These are phyloP conservation scores for Desmodesmus armatus DNA, from an alignment of 139 green algal species.

Conservation along the genomic window DNA sequence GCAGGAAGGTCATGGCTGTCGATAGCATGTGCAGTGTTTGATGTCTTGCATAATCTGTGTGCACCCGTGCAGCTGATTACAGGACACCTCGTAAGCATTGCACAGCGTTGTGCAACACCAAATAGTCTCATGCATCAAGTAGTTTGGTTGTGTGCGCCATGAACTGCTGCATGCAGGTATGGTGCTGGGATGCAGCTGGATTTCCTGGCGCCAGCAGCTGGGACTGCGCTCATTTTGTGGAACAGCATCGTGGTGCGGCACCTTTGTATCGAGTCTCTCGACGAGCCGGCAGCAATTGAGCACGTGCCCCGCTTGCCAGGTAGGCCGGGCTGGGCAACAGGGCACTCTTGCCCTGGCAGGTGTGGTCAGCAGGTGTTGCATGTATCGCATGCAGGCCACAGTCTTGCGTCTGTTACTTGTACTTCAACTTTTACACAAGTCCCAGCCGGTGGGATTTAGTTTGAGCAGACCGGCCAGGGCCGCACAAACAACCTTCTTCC, in stretches of 20 bases:
- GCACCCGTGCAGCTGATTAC: background rate
- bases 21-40: background rate
- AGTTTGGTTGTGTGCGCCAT: no score
- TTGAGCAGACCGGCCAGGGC: no score
- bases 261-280: constrained; percentile 1
- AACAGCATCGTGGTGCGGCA: background rate
- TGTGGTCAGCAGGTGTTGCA: no score
- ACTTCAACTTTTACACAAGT: no score
- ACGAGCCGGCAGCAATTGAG: background rate
- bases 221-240: constrained; percentile 2
- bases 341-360: no score
- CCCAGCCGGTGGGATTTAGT: no score
- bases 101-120: background rate
- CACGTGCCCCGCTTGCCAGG: constrained; percentile 25
- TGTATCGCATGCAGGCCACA: no score
- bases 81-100: no score
- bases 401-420: no score
- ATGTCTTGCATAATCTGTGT: background rate
- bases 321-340: background rate
- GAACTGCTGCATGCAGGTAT: constrained; percentile 18
- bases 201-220: background rate
- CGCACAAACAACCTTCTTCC: no score
- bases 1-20: background rate
- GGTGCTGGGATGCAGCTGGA: constrained; percentile 18
- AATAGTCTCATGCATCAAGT: background rate